These are phyloP conservation scores for Phoma sp. DNA, from an alignment of 2,329 filamentous ascomycete genomes.

Conservation along the genomic window DNA sequence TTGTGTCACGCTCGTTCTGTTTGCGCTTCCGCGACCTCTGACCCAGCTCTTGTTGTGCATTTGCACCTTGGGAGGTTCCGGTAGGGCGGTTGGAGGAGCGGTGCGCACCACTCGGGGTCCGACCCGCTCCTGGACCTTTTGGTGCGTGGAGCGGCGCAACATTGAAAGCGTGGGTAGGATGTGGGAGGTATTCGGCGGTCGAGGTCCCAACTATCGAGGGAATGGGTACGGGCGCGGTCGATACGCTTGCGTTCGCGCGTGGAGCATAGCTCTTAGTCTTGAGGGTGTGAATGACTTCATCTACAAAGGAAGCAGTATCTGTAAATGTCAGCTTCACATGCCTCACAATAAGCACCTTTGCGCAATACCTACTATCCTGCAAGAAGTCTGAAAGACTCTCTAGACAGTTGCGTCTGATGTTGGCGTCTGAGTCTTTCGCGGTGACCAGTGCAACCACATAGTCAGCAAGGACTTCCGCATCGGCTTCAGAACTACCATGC, in stretches of 20 bases:
- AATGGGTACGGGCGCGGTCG: conserved; percentile 31
- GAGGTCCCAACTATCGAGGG: conserved; percentile 33
- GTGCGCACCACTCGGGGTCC: conserved; percentile 17
- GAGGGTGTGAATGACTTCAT: conserved; percentile 74
- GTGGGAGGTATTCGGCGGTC: conserved; percentile 29
- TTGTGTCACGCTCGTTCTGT: conserved; percentile 63
- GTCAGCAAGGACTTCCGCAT: conserved; percentile 82
- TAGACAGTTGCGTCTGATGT: conserved; percentile 72
- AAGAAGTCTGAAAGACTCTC: conserved; percentile 79
- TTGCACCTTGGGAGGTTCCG: conserved; percentile 3
- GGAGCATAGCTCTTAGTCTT: conserved; percentile 58
- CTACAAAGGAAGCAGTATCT: conserved; percentile 70
- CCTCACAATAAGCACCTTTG: background rate
- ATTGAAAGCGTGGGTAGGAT: conserved; percentile 24
- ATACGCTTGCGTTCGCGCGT: conserved; percentile 37
- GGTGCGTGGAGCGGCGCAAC: conserved; percentile 34
- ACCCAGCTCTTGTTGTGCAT: conserved; percentile 16
- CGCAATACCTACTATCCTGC: conserved; percentile 63
- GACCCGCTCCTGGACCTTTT: conserved; percentile 30
- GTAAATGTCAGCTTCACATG: conserved; percentile 16
- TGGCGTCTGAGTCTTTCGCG: conserved; percentile 66
- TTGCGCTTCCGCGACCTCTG: conserved; percentile 62
- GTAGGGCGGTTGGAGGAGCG: conserved; percentile 24
- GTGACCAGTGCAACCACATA: conserved; percentile 81
- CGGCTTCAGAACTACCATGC: conserved; percentile 72